Evolutionary conservation across 176 grass and related monocot species (phyloP).

Genomic region (Carex myosuroides): DNA sequence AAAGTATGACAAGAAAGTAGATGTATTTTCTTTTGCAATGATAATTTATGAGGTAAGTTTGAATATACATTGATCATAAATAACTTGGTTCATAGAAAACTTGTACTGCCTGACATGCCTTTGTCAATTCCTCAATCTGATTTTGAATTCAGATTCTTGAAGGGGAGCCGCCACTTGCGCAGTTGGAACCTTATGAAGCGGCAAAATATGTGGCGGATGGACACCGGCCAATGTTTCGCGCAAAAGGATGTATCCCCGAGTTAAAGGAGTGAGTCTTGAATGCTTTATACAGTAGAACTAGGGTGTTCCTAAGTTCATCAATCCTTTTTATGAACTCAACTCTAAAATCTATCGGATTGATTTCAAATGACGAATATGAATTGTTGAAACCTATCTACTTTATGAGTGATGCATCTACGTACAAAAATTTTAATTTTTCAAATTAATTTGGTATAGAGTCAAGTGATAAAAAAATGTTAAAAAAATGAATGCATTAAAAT

Average conservation of each 20-base stretch:
- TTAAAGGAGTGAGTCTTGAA: conserved; percentile 69
- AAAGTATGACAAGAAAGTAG: conserved; percentile 99
- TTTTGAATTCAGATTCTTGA: conserved; percentile 73
- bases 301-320: no score
- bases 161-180: conserved; percentile 78
- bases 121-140: background rate
- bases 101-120: conserved; percentile 2
- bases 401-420: no score
- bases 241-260: conserved; percentile 55
- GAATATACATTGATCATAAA: conserved; percentile 9
- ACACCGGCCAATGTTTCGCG: conserved; percentile 64
- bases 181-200: conserved; percentile 84
- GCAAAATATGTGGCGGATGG: conserved; percentile 86
- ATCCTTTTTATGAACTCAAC: no score
- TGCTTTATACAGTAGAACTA: no score
- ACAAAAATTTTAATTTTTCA: no score
- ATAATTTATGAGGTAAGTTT: conserved; percentile 89
- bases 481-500: no score
- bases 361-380: no score
- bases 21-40: conserved; percentile 99
- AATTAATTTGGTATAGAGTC: no score
- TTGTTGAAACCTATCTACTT: no score
- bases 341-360: no score
- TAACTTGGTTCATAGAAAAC: background rate
- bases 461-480: no score